phyloP scores from a whole-genome alignment of 2,329 filamentous ascomycete species.

The Trichoderma sp. region DNA sequence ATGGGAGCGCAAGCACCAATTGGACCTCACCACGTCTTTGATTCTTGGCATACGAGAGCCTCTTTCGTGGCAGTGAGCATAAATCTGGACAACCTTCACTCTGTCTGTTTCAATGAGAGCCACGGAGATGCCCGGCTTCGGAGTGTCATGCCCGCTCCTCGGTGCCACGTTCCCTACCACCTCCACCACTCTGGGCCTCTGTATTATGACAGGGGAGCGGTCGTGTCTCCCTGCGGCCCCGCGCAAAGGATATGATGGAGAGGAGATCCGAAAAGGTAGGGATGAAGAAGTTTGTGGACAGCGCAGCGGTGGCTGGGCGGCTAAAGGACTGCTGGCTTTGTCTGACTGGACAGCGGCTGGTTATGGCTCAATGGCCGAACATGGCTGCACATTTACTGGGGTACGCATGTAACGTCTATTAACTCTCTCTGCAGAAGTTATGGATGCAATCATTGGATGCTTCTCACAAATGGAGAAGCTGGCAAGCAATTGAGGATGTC shows the following conservation, averaged over 20 bases:
- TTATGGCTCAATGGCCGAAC: not conserved
- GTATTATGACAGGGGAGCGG: slow-evolving; percentile 8
- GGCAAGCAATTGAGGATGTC: not conserved
- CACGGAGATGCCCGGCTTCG: slow-evolving; percentile 16
- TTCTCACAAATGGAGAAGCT: slow-evolving; percentile 9
- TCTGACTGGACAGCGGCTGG: not conserved
- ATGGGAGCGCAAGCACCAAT: slow-evolving; percentile 32
- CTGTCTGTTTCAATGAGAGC: slow-evolving; percentile 2
- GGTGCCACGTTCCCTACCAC: slow-evolving; percentile 24
- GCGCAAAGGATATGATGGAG: slow-evolving; percentile 3
- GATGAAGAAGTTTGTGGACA: not conserved
- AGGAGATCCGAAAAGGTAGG: slow-evolving; percentile 15
- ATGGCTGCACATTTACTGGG: slow-evolving; percentile 4
- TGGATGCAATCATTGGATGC: not conserved
- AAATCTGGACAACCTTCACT: not conserved
- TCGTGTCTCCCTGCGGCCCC: slow-evolving; percentile 7
- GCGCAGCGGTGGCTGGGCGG: slow-evolving; percentile 22
- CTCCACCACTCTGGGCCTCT: slow-evolving; percentile 18
- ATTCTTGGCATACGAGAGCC: not conserved
- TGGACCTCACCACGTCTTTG: slow-evolving; percentile 34
- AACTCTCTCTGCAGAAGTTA: slow-evolving; percentile 3
- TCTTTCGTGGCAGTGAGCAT: slow-evolving; percentile 21
- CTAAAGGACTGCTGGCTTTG: slow-evolving; percentile 6
- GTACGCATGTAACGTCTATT: not conserved
- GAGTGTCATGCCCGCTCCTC: slow-evolving; percentile 10